A percentile compares a stretch with the other conserved stretches of the same genome.
Conservation (phyloP, 75 land plant species). For the Pinus taeda region DNA sequence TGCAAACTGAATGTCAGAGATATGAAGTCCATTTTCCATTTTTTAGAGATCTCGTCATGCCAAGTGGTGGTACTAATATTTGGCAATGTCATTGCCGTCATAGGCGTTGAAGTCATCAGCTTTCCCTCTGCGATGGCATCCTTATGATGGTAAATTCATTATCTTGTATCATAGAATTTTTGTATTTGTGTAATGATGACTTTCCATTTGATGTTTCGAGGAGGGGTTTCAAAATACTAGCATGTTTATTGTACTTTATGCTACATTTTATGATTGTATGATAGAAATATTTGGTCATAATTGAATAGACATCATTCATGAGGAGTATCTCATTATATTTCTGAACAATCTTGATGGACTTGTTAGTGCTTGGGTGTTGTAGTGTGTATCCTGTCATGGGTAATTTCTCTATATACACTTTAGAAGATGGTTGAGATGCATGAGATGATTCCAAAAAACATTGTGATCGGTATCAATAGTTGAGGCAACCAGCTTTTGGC, state of each 20-base stretch:
- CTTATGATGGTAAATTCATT: slow-evolving; percentile 46
- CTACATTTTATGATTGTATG: too few relatives aligned
- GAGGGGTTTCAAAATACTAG: too few relatives aligned
- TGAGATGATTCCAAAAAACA: slow-evolving; percentile 68
- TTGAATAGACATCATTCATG: too few relatives aligned
- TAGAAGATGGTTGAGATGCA: slow-evolving; percentile 89
- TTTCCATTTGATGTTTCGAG: too few relatives aligned
- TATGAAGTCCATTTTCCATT: too few relatives aligned
- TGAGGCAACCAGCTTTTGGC: slow-evolving; percentile 69
- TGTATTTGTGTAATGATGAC: too few relatives aligned
- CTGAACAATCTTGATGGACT: too few relatives aligned
- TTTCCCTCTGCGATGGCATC: slow-evolving; percentile 50
- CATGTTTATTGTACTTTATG: too few relatives aligned
- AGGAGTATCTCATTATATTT: too few relatives aligned
- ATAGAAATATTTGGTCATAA: too few relatives aligned
- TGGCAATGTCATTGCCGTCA: slow-evolving; percentile 77
- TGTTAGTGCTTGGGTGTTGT: slow-evolving; percentile 47
- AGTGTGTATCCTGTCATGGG: slow-evolving; percentile 52
- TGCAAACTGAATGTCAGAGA: too few relatives aligned
- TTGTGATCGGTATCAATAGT: slow-evolving; percentile 78
- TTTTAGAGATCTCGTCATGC: slow-evolving; percentile 22
- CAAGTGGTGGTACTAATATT: slow-evolving; percentile 69
- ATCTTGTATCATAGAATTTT: not conserved
- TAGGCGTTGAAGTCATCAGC: slow-evolving; percentile 71
- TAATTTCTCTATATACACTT: slow-evolving; percentile 60